Conservation (phyloP, 1,139 yeast species). For the Yamadazyma spencermartinsiae region DNA sequence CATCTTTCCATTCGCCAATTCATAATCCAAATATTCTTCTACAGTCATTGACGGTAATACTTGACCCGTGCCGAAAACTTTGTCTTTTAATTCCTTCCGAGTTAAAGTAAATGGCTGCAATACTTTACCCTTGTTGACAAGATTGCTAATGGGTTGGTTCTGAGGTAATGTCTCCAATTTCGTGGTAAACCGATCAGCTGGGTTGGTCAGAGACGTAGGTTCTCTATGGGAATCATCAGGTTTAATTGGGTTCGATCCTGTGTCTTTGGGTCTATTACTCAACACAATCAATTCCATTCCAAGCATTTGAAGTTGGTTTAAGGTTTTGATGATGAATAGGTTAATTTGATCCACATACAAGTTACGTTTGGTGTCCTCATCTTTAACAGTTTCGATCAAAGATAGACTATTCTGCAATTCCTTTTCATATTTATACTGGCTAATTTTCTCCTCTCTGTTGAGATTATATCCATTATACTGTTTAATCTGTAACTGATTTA, state of each 20-base stretch:
- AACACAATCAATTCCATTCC: constrained; percentile 61
- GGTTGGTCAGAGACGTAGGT: constrained; percentile 10
- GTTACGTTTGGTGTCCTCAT: constrained; percentile 62
- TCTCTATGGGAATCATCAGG: neutral
- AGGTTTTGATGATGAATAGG: constrained; percentile 52
- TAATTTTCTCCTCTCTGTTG: constrained; percentile 72
- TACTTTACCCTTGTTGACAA: constrained; percentile 71
- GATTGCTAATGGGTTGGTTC: constrained; percentile 28
- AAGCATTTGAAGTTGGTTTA: constrained; percentile 53
- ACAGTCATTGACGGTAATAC: constrained; percentile 92
- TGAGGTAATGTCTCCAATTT: constrained; percentile 49
- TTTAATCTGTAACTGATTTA: constrained; percentile 38
- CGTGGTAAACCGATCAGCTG: constrained; percentile 49
- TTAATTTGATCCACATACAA: constrained; percentile 57
- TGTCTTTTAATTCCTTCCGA: constrained; percentile 55
- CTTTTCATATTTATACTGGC: constrained; percentile 61
- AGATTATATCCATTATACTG: constrained; percentile 34
- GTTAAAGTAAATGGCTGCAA: constrained; percentile 83
- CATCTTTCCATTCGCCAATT: constrained; percentile 81
- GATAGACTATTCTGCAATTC: constrained; percentile 46
- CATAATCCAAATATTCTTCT: constrained; percentile 87
- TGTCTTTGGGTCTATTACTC: constrained; percentile 30
- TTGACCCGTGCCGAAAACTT: constrained; percentile 92
- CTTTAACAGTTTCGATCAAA: constrained; percentile 35
- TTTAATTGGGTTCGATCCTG: constrained; percentile 8